Percentiles rank a stretch among this genome's conserved stretches.
Evolutionary conservation across 306 rosid genomes (phyloP).

Genomic region (Malus asiatica): DNA sequence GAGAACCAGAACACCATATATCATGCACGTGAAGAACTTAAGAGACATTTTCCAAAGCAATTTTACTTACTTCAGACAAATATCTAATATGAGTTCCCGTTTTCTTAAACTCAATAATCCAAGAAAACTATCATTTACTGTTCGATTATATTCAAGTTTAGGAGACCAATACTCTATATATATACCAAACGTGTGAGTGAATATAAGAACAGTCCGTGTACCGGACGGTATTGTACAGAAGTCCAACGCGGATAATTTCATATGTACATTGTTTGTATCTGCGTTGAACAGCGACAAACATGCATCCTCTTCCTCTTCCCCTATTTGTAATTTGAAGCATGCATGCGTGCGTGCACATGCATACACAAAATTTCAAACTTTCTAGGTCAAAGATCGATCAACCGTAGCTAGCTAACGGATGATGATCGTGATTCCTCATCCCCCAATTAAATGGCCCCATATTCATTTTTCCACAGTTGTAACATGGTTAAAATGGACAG

Average conservation of each 20-base stretch:
- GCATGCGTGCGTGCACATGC: not conserved
- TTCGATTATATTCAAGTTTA: no score
- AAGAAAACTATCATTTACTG: no score
- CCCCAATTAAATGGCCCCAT: not conserved
- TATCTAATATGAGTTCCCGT: not conserved
- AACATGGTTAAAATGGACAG: not conserved
- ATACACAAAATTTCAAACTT: not conserved
- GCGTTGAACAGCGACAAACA: not conserved
- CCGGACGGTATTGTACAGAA: not conserved
- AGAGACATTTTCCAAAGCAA: no score
- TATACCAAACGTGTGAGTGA: not conserved
- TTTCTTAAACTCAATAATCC: no score
- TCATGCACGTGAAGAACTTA: not conserved
- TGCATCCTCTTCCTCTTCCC: not conserved
- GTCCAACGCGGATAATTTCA: not conserved
- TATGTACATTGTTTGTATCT: not conserved
- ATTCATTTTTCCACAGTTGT: not conserved
- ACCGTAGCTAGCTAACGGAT: not conserved
- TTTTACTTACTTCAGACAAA: no score
- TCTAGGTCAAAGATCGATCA: constrained; percentile 13
- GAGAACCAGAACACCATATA: not conserved
- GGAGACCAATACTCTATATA: no score
- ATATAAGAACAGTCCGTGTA: not conserved
- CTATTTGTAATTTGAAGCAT: not conserved
- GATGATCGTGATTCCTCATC: not conserved